Evolutionary conservation across 2,329 filamentous ascomycete genomes (phyloP).

Genomic region (Penicillium fuscoglaucum): DNA sequence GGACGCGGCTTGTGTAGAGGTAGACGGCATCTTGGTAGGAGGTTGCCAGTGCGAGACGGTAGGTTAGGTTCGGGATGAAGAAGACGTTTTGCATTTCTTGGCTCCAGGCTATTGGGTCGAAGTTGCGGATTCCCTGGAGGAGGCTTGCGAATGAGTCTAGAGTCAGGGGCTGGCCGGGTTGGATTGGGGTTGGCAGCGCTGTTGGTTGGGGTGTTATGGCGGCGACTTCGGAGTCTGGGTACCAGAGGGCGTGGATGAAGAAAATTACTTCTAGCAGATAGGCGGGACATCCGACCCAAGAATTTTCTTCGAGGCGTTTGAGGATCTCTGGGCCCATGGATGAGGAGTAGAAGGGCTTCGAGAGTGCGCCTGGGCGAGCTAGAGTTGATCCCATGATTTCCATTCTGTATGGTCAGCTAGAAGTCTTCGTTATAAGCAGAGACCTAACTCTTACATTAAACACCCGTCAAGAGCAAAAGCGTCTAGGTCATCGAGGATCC

Average conservation of each 20-base stretch:
- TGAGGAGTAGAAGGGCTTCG: constrained; percentile 41
- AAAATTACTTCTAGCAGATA: constrained; percentile 45
- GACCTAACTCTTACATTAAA: constrained; percentile 32
- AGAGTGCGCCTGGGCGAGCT: constrained; percentile 40
- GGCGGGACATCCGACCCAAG: constrained; percentile 44
- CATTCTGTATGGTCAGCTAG: constrained; percentile 28
- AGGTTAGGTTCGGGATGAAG: constrained; percentile 50
- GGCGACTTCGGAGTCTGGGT: constrained; percentile 29
- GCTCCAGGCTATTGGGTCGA: constrained; percentile 41
- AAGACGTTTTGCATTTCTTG: constrained; percentile 39
- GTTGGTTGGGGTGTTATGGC: constrained; percentile 28
- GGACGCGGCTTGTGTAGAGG: constrained; percentile 42
- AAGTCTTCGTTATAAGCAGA: not conserved
- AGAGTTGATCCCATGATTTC: constrained; percentile 47
- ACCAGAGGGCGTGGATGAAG: constrained; percentile 42
- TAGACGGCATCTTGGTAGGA: constrained; percentile 43
- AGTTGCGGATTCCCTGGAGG: constrained; percentile 41
- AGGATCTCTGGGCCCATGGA: constrained; percentile 39
- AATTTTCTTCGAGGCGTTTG: constrained; percentile 42
- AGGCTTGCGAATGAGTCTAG: constrained; percentile 35
- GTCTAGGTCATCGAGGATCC: constrained; percentile 37
- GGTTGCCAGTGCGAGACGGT: constrained; percentile 50
- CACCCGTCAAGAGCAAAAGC: constrained; percentile 41
- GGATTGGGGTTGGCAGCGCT: constrained; percentile 29
- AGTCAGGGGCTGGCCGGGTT: constrained; percentile 30